Conservation (phyloP, 768 basidiomycete species). For the Rossbeevera mucosa region DNA sequence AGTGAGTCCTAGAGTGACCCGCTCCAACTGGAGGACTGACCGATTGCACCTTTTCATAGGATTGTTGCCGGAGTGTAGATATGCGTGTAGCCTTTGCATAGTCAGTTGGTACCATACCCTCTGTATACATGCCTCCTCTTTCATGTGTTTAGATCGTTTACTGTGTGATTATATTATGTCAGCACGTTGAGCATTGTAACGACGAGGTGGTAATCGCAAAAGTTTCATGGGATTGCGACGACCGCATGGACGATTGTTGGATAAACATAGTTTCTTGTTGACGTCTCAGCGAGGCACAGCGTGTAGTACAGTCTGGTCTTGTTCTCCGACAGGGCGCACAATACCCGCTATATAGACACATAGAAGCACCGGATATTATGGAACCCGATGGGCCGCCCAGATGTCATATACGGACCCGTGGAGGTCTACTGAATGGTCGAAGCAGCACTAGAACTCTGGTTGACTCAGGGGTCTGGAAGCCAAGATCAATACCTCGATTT, state of each 20-base stretch:
- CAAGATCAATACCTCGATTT: constrained; percentile 4
- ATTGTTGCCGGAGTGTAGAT: constrained; percentile 60
- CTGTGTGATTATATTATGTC: neutral
- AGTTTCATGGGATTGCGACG: neutral
- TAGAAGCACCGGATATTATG: constrained; percentile 54
- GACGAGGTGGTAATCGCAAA: neutral
- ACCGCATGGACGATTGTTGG: too few species aligned
- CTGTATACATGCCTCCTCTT: constrained; percentile 19
- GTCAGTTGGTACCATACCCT: constrained; percentile 30
- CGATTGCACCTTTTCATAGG: constrained; percentile 28
- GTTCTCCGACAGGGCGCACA: constrained; percentile 58
- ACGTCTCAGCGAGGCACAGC: neutral
- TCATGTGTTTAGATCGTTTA: constrained; percentile 16
- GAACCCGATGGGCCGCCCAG: neutral
- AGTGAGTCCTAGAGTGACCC: constrained; percentile 60
- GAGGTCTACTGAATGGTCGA: neutral
- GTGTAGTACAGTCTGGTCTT: neutral
- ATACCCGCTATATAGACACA: constrained; percentile 47
- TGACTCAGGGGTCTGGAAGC: neutral
- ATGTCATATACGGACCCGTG: neutral
- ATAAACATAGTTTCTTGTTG: neutral
- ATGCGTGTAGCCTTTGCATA: constrained; percentile 3
- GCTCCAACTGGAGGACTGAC: constrained; percentile 10
- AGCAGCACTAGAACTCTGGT: neutral
- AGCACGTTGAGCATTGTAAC: neutral